Evolutionary conservation across 768 basidiomycete genomes (phyloP).

Genomic region (Lyophyllum atratum): DNA sequence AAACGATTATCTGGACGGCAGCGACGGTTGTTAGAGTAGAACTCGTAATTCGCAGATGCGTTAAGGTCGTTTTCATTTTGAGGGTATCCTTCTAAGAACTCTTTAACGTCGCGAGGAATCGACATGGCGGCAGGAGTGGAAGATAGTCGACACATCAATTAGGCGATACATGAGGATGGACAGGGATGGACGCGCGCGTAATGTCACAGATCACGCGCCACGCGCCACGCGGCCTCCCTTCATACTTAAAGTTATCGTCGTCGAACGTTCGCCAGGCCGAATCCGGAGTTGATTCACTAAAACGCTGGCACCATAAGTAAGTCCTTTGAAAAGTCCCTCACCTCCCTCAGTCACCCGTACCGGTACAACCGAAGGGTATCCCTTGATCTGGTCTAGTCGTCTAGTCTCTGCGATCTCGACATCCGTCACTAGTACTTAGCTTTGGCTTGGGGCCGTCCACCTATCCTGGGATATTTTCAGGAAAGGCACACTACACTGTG

Average conservation of each 20-base stretch:
- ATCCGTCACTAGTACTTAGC: too few relatives aligned
- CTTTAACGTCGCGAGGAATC: slow-evolving; percentile 56
- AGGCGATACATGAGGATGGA: too few relatives aligned
- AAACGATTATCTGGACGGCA: slow-evolving; percentile 63
- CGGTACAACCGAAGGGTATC: too few relatives aligned
- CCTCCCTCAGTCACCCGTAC: too few relatives aligned
- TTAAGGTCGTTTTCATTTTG: slow-evolving; percentile 37
- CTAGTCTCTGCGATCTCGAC: too few relatives aligned
- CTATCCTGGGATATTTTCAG: too few relatives aligned
- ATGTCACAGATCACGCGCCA: background rate
- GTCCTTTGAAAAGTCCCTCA: too few relatives aligned
- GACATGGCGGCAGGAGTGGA: slow-evolving; percentile 29
- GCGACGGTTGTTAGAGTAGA: slow-evolving; percentile 57
- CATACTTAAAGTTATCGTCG: too few relatives aligned
- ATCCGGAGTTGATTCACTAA: background rate
- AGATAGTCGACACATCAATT: background rate
- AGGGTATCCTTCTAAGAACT: slow-evolving; percentile 60
- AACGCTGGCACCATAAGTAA: too few relatives aligned
- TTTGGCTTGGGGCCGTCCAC: too few relatives aligned
- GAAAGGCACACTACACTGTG: background rate
- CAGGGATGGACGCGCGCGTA: background rate
- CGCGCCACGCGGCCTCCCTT: too few relatives aligned
- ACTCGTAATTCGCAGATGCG: slow-evolving; percentile 52
- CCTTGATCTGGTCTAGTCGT: too few relatives aligned
- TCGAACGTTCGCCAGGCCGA: background rate